Evolutionary conservation across 1,284 basidiomycete species (phyloP).

Genomic region (Uromyces viciae-fabae): DNA sequence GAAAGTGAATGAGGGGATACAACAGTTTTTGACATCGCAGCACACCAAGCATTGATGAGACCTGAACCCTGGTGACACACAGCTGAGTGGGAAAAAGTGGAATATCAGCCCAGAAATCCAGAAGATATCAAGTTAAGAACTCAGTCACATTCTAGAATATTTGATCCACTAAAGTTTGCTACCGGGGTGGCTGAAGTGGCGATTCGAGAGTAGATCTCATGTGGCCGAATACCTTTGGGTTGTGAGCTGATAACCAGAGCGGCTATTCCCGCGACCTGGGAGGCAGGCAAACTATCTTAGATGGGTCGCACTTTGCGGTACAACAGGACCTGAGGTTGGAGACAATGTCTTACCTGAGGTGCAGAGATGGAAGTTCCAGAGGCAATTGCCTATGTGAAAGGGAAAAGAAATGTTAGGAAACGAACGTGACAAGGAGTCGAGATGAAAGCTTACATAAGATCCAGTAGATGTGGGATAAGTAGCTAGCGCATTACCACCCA

Average conservation of each 20-base stretch:
- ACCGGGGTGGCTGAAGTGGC: constrained; percentile 30
- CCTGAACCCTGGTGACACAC: constrained; percentile 44
- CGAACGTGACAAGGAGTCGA: background rate
- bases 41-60: constrained; percentile 43
- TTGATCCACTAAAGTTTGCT: constrained; percentile 24
- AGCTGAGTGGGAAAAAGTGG: constrained; percentile 5
- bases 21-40: constrained; percentile 36
- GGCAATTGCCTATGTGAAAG: constrained; percentile 18
- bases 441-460: constrained; percentile 24
- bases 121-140: background rate
- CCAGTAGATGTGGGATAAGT: constrained; percentile 37
- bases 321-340: background rate
- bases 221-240: constrained; percentile 25
- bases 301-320: background rate
- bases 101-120: background rate
- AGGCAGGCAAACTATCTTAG: background rate
- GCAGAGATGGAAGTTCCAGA: constrained; percentile 43
- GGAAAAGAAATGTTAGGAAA: background rate
- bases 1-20: constrained; percentile 38
- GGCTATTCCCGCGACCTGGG: constrained; percentile 40
- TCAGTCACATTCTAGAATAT: constrained; percentile 38
- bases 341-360: constrained; percentile 18
- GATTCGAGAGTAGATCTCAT: constrained; percentile 29
- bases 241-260: constrained; percentile 33
- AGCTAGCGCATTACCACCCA: background rate